phyloP scores from a whole-genome alignment of 2,329 filamentous ascomycete species.

The Fusarium protoensiforme region DNA sequence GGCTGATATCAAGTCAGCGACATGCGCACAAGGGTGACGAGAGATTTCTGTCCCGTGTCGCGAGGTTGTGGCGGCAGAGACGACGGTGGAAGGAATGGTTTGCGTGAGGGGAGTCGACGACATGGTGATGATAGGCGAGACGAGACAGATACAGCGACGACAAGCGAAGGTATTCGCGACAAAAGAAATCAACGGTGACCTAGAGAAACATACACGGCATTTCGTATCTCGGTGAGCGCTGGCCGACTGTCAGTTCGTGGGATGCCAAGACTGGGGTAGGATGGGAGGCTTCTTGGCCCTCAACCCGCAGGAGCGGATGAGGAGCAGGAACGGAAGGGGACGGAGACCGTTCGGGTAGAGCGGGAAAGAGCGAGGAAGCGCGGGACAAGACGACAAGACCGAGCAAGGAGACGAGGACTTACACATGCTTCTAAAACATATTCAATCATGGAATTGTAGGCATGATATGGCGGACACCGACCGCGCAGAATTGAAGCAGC shows the following conservation, averaged over 20 bases:
- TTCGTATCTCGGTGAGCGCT: constrained; percentile 62
- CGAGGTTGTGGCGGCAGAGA: not conserved
- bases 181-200: constrained; percentile 19
- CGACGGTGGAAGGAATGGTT: not conserved
- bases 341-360: constrained; percentile 13
- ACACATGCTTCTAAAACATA: constrained; percentile 58
- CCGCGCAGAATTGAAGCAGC: constrained; percentile 41
- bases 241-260: constrained; percentile 48
- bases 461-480: constrained; percentile 49
- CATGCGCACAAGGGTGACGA: constrained; percentile 5
- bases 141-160: constrained; percentile 3
- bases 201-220: constrained; percentile 58
- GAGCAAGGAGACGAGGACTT: constrained; percentile 40
- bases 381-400: constrained; percentile 5
- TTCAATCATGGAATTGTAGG: constrained; percentile 47
- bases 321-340: constrained; percentile 22
- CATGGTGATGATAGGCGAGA: not conserved
- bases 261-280: constrained; percentile 48
- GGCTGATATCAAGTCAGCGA: constrained; percentile 51
- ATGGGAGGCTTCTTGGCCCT: constrained; percentile 42
- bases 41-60: not conserved
- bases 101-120: constrained; percentile 18
- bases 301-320: constrained; percentile 31
- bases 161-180: constrained; percentile 11
- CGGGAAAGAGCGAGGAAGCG: constrained; percentile 11